Percentiles rank a stretch among this genome's conserved stretches.
Conservation (phyloP, 805 yeast species). For the Millerozyma miso region DNA sequence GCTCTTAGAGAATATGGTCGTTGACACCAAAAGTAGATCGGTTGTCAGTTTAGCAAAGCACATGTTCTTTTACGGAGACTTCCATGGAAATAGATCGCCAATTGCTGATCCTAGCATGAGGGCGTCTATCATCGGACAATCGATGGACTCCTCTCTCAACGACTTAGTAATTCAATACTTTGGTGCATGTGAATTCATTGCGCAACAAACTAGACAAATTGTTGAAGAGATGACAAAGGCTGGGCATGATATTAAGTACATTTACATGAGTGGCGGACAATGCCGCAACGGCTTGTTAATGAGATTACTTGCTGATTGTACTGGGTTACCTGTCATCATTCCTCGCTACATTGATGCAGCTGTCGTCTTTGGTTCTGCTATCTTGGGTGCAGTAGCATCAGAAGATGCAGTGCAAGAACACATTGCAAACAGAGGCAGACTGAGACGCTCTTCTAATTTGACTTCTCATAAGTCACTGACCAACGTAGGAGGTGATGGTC, state of each 20-base stretch:
- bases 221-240: constrained; percentile 75
- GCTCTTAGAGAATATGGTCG: constrained; percentile 61
- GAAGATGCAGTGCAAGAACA: constrained; percentile 50
- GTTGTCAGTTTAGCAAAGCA: constrained; percentile 80
- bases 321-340: constrained; percentile 85
- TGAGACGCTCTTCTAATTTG: constrained; percentile 32
- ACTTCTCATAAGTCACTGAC: constrained; percentile 26
- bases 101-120: constrained; percentile 92
- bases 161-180: constrained; percentile 81
- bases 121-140: constrained; percentile 86
- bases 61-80: constrained; percentile 90
- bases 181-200: constrained; percentile 95
- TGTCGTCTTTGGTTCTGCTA: constrained; percentile 93
- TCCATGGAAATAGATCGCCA: constrained; percentile 97
- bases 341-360: constrained; percentile 96
- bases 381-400: constrained; percentile 92
- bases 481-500: constrained; percentile 27
- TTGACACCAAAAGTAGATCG: constrained; percentile 56
- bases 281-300: constrained; percentile 88
- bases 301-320: constrained; percentile 87
- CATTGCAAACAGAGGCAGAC: constrained; percentile 26
- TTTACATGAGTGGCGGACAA: constrained; percentile 95
- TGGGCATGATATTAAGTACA: constrained; percentile 72
- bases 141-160: constrained; percentile 84
- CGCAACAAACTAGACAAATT: constrained; percentile 95